Percentiles rank a stretch among this genome's conserved stretches.
Evolutionary conservation across 2,329 filamentous ascomycete genomes (phyloP).

Genomic region (Tolypocladium nubicola): DNA sequence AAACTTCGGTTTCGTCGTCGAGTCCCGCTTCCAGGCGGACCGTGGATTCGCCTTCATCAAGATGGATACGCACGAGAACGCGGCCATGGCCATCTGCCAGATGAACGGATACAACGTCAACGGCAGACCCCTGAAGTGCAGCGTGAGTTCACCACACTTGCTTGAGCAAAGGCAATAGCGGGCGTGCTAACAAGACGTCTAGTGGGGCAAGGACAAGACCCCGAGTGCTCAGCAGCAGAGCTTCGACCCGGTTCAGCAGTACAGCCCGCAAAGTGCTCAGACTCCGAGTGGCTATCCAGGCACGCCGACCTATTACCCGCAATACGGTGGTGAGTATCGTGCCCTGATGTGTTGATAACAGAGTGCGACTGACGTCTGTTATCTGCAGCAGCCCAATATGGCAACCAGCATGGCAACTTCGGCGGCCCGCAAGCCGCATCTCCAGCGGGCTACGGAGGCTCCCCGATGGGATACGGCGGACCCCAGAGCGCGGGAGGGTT

Average conservation of each 20-base stretch:
- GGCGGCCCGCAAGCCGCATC: conserved; percentile 51
- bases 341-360: conserved; percentile 2
- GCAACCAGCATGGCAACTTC: conserved; percentile 59
- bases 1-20: conserved; percentile 95
- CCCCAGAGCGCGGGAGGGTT: conserved; percentile 74
- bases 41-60: conserved; percentile 98
- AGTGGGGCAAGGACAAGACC: conserved; percentile 99
- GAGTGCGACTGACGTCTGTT: conserved; percentile 15
- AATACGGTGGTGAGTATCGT: conserved; percentile 65
- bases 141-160: conserved; percentile 53
- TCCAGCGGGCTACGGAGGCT: conserved; percentile 51
- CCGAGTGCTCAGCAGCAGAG: conserved; percentile 52
- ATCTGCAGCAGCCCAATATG: conserved; percentile 35
- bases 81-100: conserved; percentile 96
- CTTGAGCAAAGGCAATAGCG: not conserved
- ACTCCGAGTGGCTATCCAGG: conserved; percentile 63
- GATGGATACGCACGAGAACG: conserved; percentile 97
- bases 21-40: conserved; percentile 96
- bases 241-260: conserved; percentile 67
- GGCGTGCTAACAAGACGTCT: conserved; percentile 19
- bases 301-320: conserved; percentile 82
- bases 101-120: conserved; percentile 98
- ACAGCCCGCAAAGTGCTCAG: conserved; percentile 64
- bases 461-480: conserved; percentile 61
- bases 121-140: conserved; percentile 93